phyloP scores from a whole-genome alignment of 495 filamentous ascomycete genomes.

The Talaromyces proteolyticus region DNA sequence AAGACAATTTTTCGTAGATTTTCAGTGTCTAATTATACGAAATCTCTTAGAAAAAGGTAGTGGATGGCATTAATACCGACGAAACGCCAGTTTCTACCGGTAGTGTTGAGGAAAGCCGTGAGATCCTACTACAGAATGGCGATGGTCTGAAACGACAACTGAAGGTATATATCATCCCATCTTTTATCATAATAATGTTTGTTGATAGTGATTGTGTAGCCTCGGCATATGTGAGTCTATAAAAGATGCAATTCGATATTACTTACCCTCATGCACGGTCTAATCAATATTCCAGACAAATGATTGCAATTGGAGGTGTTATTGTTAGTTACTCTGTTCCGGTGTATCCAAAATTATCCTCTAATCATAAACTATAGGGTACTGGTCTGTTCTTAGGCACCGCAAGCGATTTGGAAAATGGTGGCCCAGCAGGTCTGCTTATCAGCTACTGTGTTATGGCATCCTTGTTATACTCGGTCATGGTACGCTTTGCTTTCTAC shows the following conservation, averaged over 20 bases:
- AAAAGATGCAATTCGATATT: no score
- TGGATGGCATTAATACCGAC: constrained; percentile 5
- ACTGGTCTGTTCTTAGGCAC: constrained; percentile 21
- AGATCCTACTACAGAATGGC: not conserved
- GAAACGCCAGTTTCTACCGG: constrained; percentile 10
- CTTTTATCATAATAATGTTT: not conserved
- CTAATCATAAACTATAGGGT: not conserved
- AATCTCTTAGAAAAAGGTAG: constrained; percentile 7
- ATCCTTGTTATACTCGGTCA: constrained; percentile 12
- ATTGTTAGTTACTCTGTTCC: constrained; percentile 10
- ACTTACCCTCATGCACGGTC: no score
- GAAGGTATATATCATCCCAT: constrained; percentile 9
- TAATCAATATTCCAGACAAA: no score
- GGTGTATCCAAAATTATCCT: not conserved
- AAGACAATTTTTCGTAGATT: no score
- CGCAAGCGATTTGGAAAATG: constrained; percentile 13
- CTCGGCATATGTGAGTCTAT: constrained; percentile 17
- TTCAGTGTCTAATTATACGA: no score
- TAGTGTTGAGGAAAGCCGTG: constrained; percentile 3
- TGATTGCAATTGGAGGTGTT: constrained; percentile 18
- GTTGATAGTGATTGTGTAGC: constrained; percentile 3
- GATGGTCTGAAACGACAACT: constrained; percentile 14
- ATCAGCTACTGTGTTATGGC: constrained; percentile 17
- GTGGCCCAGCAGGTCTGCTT: constrained; percentile 18
- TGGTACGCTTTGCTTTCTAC: no score